Conservation (phyloP, 176 grass and related monocot genomes). For the Neostapfia colusana region DNA sequence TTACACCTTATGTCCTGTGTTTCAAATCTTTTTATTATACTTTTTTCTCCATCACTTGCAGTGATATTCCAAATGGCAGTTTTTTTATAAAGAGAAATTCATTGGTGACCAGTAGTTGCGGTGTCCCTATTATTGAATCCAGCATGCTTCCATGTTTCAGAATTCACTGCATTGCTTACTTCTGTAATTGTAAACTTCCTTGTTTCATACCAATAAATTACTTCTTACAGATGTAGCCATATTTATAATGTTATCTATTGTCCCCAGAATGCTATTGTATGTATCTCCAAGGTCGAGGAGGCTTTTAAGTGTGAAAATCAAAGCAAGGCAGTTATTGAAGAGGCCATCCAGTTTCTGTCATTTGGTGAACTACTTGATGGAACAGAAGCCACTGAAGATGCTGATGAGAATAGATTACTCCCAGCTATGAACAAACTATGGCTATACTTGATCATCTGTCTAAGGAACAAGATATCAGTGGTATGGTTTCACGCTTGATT, state of each 20-base stretch:
- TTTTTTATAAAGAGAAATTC: conserved; percentile 1
- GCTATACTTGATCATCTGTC: conserved; percentile 85
- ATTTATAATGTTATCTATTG: conserved; percentile 26
- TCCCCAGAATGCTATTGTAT: conserved; percentile 62
- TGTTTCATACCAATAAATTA: conserved; percentile 6
- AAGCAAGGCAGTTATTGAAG: conserved; percentile 68
- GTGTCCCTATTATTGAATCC: neutral
- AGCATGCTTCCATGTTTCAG: neutral
- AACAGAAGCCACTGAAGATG: conserved; percentile 58
- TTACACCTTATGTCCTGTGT: conserved; percentile 22
- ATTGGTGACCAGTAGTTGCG: neutral
- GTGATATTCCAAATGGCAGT: neutral
- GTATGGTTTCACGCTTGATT: conserved; percentile 43
- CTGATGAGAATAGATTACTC: conserved; percentile 80
- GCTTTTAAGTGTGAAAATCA: conserved; percentile 77
- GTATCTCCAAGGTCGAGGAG: conserved; percentile 80
- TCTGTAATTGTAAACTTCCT: conserved; percentile 10
- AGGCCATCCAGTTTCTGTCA: conserved; percentile 70
- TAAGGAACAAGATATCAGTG: conserved; percentile 91
- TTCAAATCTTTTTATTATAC: neutral
- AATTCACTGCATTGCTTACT: neutral
- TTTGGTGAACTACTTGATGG: conserved; percentile 64
- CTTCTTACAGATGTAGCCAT: conserved; percentile 14
- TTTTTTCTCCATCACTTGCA: conserved; percentile 34
- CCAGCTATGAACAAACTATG: conserved; percentile 97